Base-by-base conservation (phyloP, 2,329 filamentous ascomycete genomes). In the Beauveria sp. region DNA sequence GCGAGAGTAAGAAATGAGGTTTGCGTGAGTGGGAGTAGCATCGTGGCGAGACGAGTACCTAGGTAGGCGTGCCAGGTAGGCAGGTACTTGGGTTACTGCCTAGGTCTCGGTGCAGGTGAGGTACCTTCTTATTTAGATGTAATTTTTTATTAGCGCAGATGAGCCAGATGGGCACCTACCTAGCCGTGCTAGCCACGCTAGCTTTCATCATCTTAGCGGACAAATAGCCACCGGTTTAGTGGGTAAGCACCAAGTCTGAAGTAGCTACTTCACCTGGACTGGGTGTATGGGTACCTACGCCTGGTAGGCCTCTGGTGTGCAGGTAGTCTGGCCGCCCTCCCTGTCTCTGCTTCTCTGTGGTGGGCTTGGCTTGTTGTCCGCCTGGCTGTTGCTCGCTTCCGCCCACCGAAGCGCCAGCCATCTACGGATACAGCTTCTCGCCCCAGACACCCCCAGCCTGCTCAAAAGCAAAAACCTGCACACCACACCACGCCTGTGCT, bases 401-500 rank as follows among this genome's bases (percentile, higher is more conserved):
- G 46, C 45, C 55, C 45, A 58, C 55, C 45, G 16, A 51, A 28
- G 34, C 57, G 57, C 49, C 57, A 52, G 26, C 34, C 57, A 53
- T 60, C 57, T 16, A 38, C 14, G 34, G 34, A 38, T 38, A 60
- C 34, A 59, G 57, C 57, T 59, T 59, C 57, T 34, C 34, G 30
- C 57, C 56, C 34, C 24, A 60, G 52, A 45, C 57, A 45, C 49
- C 57, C 55, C 57, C 57, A 38, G 57, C 47, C 47, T n/a, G 57
- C 47, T 49, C 28, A 60, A 52, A 45, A 38, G 47, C 46, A 52
- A 53, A 60, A 53, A 28, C 49, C 45, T 30, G 40, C 55, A 58
- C 52, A 53, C 49, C 57, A 45, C 57, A 20, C 20, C 45, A 28
- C 30, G 12, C 49, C 38, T 26, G 18, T 46, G 22, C 18, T 45